Base-by-base conservation (phyloP, 352 stramenopile genomes). In the Phytophthora multivora region DNA sequence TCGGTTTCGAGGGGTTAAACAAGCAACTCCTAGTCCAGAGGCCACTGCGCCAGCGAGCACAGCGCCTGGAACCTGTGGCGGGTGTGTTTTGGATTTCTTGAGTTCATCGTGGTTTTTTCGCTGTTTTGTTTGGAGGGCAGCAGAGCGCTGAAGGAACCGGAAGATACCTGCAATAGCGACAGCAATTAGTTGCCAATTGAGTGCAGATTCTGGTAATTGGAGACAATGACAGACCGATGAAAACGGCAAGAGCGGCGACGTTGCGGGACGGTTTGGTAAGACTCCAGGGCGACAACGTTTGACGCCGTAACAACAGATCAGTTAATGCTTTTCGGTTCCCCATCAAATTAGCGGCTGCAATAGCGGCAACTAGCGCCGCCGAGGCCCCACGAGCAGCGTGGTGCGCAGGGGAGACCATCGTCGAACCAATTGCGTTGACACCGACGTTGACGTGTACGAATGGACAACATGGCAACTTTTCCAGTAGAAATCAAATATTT, bases 191-290 rank as follows among this genome's bases (percentile, higher is more conserved):
- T 18, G 23, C 30, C 25, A 47, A 35, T n/a, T 6, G n/a, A 26
- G 4, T 35, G 12, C 18, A 25, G 15, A n/a, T 11, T 30, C 35
- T 16, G 43, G 9, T 53, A 16, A 33, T 6, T 25, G 16, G 15
- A 19, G n/a, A 40, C 6, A 13, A 9, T 13, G 12, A 75, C 77
- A 25, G 12, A 88, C 80, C 80, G 39, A 90, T 76, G 63, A 90
- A 88, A 13, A 90, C 50, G 7, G 76, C 76, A 23, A 90, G 59
- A 4, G 80, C 73, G 15, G 74, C 43, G 15, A 75, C 41, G 61
- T 79, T 87, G 41, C 74, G 76, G n/a, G 74, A 76, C 4, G 78
- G 80, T 16, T 42, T 61, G 18, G 33, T 13, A 15, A 80, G 19
- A 23, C 43, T 54, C 38, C 80, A 46, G 1, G 33, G 28, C n/a